A percentile compares a stretch with the other conserved stretches of the same genome.
phyloP scores from a whole-genome alignment of 2,329 filamentous ascomycete genomes.

The Eurotiales sp. region DNA sequence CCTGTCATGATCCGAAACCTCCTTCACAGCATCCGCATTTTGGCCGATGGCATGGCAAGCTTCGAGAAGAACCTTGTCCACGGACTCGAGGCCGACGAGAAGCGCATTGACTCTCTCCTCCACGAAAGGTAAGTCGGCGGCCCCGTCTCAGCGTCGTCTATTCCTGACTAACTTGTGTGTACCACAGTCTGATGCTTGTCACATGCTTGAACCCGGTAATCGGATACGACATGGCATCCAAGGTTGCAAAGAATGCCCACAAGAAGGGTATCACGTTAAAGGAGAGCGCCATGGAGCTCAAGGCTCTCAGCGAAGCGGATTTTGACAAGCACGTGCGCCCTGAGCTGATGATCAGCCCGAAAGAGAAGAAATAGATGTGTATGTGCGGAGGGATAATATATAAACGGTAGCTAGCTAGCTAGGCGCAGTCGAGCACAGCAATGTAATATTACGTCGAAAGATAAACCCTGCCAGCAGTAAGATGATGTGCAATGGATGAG shows the following conservation, averaged over 20 bases:
- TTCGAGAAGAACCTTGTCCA: constrained; percentile 91
- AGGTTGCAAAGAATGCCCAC: constrained; percentile 97
- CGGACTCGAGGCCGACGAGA: constrained; percentile 88
- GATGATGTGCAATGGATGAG: too few relatives aligned
- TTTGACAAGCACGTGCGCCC: constrained; percentile 88
- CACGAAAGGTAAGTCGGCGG: constrained; percentile 91
- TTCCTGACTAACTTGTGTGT: neutral
- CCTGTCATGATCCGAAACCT: constrained; percentile 93
- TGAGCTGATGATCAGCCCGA: constrained; percentile 90
- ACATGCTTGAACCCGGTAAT: constrained; percentile 98
- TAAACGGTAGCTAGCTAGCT: neutral
- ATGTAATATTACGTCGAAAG: constrained; percentile 10
- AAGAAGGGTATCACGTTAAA: constrained; percentile 96
- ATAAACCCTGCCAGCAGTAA: too few relatives aligned
- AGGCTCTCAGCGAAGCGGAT: constrained; percentile 81
- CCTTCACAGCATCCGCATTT: constrained; percentile 82
- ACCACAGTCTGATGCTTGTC: constrained; percentile 88
- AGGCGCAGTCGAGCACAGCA: neutral
- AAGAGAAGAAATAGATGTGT: constrained; percentile 55
- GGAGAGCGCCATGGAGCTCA: constrained; percentile 87
- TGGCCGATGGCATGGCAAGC: constrained; percentile 88
- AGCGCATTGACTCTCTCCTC: constrained; percentile 82
- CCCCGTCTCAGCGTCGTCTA: neutral
- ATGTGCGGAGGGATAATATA: neutral
- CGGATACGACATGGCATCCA: constrained; percentile 94